phyloP scores from a whole-genome alignment of 495 filamentous ascomycete species.

The Aeminium ludgeri region DNA sequence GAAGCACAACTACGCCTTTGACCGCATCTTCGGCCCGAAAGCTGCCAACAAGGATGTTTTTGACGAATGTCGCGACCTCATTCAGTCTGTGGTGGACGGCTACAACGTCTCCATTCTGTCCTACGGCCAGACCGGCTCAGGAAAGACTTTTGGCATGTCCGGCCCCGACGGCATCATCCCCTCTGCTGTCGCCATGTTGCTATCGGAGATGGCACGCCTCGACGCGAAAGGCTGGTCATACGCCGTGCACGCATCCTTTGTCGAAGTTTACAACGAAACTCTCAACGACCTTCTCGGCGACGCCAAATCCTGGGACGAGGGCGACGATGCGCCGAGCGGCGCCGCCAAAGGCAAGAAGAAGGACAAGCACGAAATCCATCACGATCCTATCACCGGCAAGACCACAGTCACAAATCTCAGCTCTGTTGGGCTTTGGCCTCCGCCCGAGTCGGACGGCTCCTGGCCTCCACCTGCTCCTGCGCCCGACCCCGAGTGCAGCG shows the following conservation, averaged over 20 bases:
- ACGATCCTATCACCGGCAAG: conserved; percentile 64
- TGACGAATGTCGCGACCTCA: conserved; percentile 90
- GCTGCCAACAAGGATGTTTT: conserved; percentile 77
- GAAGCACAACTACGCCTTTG: conserved; percentile 75
- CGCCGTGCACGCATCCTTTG: conserved; percentile 82
- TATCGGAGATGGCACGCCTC: conserved; percentile 62
- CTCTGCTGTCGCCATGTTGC: conserved; percentile 79
- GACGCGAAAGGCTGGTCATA: conserved; percentile 90
- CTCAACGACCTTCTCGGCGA: conserved; percentile 80
- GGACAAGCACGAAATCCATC: conserved; percentile 83
- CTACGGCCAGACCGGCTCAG: conserved; percentile 93
- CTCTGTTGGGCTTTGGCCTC: conserved; percentile 42
- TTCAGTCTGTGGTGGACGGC: conserved; percentile 89
- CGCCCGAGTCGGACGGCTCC: conserved; percentile 7
- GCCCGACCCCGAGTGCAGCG: background rate
- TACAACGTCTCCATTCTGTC: conserved; percentile 99
- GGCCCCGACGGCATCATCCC: conserved; percentile 90
- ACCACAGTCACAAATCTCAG: conserved; percentile 74
- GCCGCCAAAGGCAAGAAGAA: conserved; percentile 25
- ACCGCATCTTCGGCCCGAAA: conserved; percentile 72
- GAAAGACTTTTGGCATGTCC: conserved; percentile 95
- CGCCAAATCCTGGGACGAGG: conserved; percentile 30
- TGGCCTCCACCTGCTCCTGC: conserved; percentile 1
- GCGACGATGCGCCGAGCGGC: conserved; percentile 5
- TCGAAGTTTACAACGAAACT: conserved; percentile 99